Percentiles rank a stretch among this genome's conserved stretches.
These are phyloP conservation scores for Pleomassaria siparia DNA, from an alignment of 2,329 filamentous ascomycete genomes.

Conservation along the genomic window DNA sequence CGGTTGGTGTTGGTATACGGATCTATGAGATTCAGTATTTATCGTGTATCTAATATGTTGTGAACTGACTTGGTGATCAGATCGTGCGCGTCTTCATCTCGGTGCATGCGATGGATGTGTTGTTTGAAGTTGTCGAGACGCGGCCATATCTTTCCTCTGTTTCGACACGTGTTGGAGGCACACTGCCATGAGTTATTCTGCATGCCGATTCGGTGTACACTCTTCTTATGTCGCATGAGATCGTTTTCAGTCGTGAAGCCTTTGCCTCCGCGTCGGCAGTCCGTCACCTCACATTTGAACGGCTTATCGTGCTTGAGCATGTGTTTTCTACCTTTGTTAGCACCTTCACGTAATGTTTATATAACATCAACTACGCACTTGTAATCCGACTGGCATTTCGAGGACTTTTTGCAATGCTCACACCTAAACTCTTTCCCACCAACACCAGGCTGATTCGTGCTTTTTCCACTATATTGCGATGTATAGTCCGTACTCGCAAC, in stretches of 20 bases:
- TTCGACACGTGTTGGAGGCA: constrained; percentile 57
- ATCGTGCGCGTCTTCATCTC: constrained; percentile 45
- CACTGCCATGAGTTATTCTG: constrained; percentile 60
- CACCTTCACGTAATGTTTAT: background rate
- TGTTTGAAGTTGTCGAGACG: constrained; percentile 84
- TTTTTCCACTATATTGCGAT: constrained; percentile 30
- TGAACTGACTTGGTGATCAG: constrained; percentile 50
- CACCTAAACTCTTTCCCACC: constrained; percentile 20
- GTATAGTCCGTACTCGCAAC: constrained; percentile 20
- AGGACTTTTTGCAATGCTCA: constrained; percentile 21
- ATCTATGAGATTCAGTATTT: constrained; percentile 28
- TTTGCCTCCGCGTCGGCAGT: constrained; percentile 58
- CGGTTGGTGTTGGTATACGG: constrained; percentile 15
- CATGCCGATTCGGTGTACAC: constrained; percentile 62
- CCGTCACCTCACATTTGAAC: constrained; percentile 59
- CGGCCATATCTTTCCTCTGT: constrained; percentile 71
- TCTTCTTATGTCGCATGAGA: constrained; percentile 74
- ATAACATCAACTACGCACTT: constrained; percentile 30
- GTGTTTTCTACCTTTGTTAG: constrained; percentile 66
- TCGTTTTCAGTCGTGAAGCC: constrained; percentile 84
- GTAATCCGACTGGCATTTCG: constrained; percentile 40
- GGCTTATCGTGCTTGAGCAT: constrained; percentile 68
- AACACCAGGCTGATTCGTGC: too few species aligned
- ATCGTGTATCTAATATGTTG: background rate
- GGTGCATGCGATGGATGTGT: constrained; percentile 72